Percentiles rank a stretch among this genome's conserved stretches.
These are phyloP conservation scores for Rhodotorula sp. DNA, from an alignment of 1,284 basidiomycete species.

Conservation along the genomic window DNA sequence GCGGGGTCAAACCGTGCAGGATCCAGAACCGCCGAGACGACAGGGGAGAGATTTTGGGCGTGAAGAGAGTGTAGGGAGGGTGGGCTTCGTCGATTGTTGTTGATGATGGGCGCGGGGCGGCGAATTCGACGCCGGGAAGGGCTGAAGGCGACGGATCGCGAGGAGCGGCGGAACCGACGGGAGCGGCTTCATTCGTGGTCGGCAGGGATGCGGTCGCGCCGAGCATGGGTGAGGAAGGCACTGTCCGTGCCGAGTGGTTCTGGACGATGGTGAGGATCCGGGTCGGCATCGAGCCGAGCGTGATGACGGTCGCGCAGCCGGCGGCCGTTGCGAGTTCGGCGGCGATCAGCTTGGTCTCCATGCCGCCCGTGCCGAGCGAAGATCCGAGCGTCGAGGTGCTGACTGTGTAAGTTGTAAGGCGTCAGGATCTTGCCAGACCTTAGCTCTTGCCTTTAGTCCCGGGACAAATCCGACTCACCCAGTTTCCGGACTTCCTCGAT, in stretches of 20 bases:
- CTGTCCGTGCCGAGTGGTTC: slow-evolving; percentile 55
- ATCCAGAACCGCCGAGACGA: slow-evolving; percentile 95
- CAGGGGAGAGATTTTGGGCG: slow-evolving; percentile 69
- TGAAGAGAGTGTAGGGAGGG: slow-evolving; percentile 86
- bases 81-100: slow-evolving; percentile 6
- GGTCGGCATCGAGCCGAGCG: slow-evolving; percentile 74
- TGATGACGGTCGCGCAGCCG: slow-evolving; percentile 91
- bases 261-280: slow-evolving; percentile 81
- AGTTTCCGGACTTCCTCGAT: slow-evolving; percentile 75
- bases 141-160: background rate
- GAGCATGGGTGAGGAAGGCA: background rate
- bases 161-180: background rate
- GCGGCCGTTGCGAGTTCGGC: slow-evolving; percentile 96
- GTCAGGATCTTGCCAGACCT: background rate
- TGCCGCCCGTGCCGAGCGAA: slow-evolving; percentile 92
- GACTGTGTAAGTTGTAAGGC: slow-evolving; percentile 56
- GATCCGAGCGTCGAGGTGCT: slow-evolving; percentile 89
- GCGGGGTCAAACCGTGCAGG: slow-evolving; percentile 82
- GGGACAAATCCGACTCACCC: slow-evolving; percentile 56
- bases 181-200: background rate
- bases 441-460: slow-evolving; percentile 13
- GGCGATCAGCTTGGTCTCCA: slow-evolving; percentile 98
- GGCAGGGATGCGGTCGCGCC: slow-evolving; percentile 14
- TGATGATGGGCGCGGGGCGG: background rate
- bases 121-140: slow-evolving; percentile 34